These are phyloP conservation scores for Stephania japonica DNA, from an alignment of 164 flowering plant species.

Conservation along the genomic window DNA sequence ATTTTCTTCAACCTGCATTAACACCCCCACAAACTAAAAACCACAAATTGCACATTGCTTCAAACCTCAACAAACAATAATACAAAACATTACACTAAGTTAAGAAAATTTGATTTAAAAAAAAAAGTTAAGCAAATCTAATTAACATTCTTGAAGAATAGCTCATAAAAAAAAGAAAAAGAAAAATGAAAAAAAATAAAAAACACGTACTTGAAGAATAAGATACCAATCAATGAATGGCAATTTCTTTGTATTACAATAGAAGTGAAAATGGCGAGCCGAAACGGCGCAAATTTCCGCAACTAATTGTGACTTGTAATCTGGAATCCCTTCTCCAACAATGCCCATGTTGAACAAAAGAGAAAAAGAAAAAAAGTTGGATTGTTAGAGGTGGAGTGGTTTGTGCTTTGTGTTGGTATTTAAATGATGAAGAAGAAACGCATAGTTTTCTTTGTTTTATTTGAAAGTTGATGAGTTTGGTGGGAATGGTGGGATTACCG, in stretches of 20 bases:
- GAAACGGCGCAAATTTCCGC: constrained; percentile 47
- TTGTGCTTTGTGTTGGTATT: neutral
- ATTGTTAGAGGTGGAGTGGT: neutral
- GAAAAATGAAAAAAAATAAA: constrained; percentile 8
- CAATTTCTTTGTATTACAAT: constrained; percentile 6
- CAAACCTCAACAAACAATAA: no score
- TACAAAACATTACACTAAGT: no score
- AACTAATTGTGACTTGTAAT: constrained; percentile 48
- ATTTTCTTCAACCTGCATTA: constrained; percentile 54
- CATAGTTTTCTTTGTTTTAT: neutral
- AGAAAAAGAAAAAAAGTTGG: neutral
- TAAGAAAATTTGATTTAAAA: no score
- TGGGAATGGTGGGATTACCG: neutral
- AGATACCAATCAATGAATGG: constrained; percentile 77
- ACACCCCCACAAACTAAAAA: neutral
- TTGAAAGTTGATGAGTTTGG: neutral
- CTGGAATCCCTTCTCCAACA: constrained; percentile 21
- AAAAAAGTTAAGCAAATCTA: no score
- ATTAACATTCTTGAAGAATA: constrained; percentile 43
- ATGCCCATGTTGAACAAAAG: constrained; percentile 21
- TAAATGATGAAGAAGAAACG: neutral
- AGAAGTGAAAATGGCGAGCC: constrained; percentile 12
- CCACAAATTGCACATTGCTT: no score
- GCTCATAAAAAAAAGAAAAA: no score
- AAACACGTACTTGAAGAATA: constrained; percentile 54